Base-by-base conservation (phyloP, 2,329 filamentous ascomycete species). In the Cladosporium austrohemisphaericum region DNA sequence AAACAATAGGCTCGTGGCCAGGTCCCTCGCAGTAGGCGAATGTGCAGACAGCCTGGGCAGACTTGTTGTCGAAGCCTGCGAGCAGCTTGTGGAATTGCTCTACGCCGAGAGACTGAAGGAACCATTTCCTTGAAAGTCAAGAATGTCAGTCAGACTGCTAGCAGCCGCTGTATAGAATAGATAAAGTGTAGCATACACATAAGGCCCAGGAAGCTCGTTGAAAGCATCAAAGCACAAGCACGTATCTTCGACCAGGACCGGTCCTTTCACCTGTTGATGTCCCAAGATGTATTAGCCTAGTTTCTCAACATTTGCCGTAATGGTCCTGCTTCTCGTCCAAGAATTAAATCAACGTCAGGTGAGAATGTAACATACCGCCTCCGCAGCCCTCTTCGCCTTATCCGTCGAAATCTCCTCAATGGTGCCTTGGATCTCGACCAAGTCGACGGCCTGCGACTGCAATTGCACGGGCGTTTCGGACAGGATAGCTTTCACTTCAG, bases 181-280 rank as follows among this genome's bases (percentile, higher is more conserved):
- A 48, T 29, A 8, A 25, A 25, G 8, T 19, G 31, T 13, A 32
- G 71, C 81, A 59, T 76, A 95, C 92, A 98, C 95, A 68, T 98
- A 98, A 32, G 92, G 89, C 1, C 93, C 93, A 2, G 93, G 93
- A 23, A 98, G 77, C n/a, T 90, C 91, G 52, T 87, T 83, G 53
- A 96, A 79, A 16, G 92, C 91, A 64, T 87, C 85, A 67, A 96
- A 98, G 74, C 90, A 94, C 41, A 98, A 77, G 58, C 90, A 90
- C 13, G 93, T 98, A 69, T 98, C 93, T 71, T 98, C 93, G 9
- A 95, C 92, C 31, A 98, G 76, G 7, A 96, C 93, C 3, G 94
- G 91, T 1, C 90, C 90, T 61, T 85, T 76, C 40, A 93, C 71
- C 89, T 94, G 16, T 35, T n/a, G 2, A 13, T 13, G 11, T 18